phyloP scores from a whole-genome alignment of 495 filamentous ascomycete species.

The Hamigera avellanea region DNA sequence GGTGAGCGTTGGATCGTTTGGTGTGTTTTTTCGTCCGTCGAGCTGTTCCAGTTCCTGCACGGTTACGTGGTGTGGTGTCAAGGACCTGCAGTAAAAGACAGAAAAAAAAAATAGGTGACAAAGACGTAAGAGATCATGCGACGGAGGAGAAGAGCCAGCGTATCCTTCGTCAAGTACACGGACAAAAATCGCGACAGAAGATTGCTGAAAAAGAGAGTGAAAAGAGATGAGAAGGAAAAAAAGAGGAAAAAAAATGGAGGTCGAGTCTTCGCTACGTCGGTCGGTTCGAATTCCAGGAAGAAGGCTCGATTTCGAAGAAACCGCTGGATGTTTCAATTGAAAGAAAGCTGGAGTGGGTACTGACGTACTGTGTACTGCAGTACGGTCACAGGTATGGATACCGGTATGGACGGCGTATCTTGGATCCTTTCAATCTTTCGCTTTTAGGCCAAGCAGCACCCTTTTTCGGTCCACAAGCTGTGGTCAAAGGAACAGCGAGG shows the following conservation, averaged over 20 bases:
- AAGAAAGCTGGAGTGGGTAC: slow-evolving; percentile 15
- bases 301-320: slow-evolving; percentile 18
- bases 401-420: too few relatives aligned
- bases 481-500: not conserved
- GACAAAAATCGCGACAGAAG: too few relatives aligned
- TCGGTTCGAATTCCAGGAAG: slow-evolving; percentile 15
- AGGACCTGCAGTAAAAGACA: slow-evolving; percentile 15
- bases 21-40: slow-evolving; percentile 17
- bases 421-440: too few relatives aligned
- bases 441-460: too few relatives aligned
- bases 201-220: not conserved
- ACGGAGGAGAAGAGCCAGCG: slow-evolving; percentile 15
- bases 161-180: slow-evolving; percentile 10
- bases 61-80: slow-evolving; percentile 30
- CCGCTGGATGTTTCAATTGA: slow-evolving; percentile 19
- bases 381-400: slow-evolving; percentile 1
- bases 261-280: slow-evolving; percentile 13
- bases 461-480: not conserved
- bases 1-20: not conserved
- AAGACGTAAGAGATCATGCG: slow-evolving; percentile 12
- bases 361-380: slow-evolving; percentile 4
- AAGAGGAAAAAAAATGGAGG: slow-evolving; percentile 12
- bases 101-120: not conserved
- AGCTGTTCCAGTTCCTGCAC: slow-evolving; percentile 27
- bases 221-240: slow-evolving; percentile 7